Conservation (phyloP, 2,329 filamentous ascomycete genomes). For the Pseudogymnoascus sp. region DNA sequence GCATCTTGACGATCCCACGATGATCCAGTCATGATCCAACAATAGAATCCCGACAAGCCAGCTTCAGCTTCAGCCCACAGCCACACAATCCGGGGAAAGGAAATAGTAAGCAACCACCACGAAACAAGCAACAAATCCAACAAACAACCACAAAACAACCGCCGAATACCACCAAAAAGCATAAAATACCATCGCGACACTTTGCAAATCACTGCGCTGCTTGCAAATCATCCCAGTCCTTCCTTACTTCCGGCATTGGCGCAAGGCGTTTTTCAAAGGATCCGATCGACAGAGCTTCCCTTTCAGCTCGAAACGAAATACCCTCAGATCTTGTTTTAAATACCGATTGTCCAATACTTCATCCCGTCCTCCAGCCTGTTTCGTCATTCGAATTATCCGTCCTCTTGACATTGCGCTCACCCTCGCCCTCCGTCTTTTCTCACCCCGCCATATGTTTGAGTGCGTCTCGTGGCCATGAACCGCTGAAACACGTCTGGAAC, state of each 20-base stretch:
- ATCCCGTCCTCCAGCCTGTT: neutral
- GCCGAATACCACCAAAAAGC: neutral
- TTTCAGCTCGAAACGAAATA: neutral
- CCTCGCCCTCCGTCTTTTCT: neutral
- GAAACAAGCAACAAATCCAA: neutral
- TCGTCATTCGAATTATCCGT: neutral
- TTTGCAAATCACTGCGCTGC: neutral
- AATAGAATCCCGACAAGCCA: neutral
- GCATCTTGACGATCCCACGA: neutral
- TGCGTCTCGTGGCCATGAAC: neutral
- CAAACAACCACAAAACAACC: neutral
- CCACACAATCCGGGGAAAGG: neutral
- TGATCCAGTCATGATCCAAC: neutral
- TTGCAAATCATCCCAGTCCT: neutral
- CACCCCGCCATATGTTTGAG: neutral
- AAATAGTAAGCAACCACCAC: neutral
- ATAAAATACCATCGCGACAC: neutral
- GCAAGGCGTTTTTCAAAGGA: neutral
- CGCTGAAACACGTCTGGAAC: constrained; percentile 1
- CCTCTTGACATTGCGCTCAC: neutral
- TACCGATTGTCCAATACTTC: neutral
- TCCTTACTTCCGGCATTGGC: neutral
- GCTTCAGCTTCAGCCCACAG: neutral
- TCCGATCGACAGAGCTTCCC: neutral
- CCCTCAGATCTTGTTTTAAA: neutral